Conservation (phyloP, 1,139 yeast species). For the Yamadazyma sp. region DNA sequence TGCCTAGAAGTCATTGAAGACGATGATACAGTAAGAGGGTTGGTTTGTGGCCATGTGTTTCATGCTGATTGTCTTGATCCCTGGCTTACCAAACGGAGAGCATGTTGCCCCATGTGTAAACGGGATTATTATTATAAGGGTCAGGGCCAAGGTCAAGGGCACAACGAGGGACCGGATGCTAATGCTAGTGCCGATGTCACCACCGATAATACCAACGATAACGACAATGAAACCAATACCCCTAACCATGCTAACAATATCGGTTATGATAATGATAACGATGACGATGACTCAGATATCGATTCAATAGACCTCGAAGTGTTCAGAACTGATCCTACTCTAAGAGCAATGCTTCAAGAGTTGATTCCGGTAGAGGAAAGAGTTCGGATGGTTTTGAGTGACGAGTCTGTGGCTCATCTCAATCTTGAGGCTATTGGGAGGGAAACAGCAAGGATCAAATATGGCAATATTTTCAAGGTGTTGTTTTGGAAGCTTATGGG, state of each 20-base stretch:
- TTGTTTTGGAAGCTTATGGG: slow-evolving; percentile 60
- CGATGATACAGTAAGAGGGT: slow-evolving; percentile 66
- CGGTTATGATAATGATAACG: slow-evolving; percentile 21
- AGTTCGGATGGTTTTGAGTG: slow-evolving; percentile 33
- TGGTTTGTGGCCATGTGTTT: slow-evolving; percentile 82
- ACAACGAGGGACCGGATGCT: slow-evolving; percentile 7
- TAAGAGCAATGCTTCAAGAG: slow-evolving; percentile 42
- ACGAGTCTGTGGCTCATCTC: slow-evolving; percentile 24
- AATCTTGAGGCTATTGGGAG: slow-evolving; percentile 47
- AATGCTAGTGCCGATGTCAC: slow-evolving; percentile 1
- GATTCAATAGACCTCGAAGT: slow-evolving; percentile 40
- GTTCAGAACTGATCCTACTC: slow-evolving; percentile 39
- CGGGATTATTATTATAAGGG: slow-evolving; percentile 58
- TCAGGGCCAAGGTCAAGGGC: not conserved
- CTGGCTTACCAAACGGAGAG: slow-evolving; percentile 74
- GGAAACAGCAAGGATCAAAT: slow-evolving; percentile 35
- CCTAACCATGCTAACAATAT: slow-evolving; percentile 15
- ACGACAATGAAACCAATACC: slow-evolving; percentile 17
- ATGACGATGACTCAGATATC: slow-evolving; percentile 24
- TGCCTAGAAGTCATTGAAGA: slow-evolving; percentile 68
- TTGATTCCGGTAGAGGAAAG: slow-evolving; percentile 41
- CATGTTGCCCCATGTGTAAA: slow-evolving; percentile 86
- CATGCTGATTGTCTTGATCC: slow-evolving; percentile 81
- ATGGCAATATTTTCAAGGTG: slow-evolving; percentile 32
- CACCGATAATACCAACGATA: slow-evolving; percentile 4